Evolutionary conservation across 768 basidiomycete species (phyloP).

Genomic region (Royoungia palumana): DNA sequence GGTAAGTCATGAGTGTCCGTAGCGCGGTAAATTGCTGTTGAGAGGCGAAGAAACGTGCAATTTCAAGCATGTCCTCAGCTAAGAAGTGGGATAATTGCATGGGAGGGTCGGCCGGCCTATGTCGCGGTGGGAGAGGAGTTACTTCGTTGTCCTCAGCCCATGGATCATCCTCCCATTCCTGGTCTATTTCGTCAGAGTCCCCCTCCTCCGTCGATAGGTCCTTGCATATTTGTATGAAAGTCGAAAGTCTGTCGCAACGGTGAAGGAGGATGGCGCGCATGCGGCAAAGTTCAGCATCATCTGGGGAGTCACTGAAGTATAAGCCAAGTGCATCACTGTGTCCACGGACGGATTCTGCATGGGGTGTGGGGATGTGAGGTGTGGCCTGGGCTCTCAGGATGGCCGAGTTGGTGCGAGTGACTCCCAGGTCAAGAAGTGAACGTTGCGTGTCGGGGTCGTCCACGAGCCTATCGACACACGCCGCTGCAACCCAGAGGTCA

Average conservation of each 20-base stretch:
- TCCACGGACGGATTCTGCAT: constrained; percentile 15
- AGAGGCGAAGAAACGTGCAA: constrained; percentile 67
- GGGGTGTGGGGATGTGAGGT: constrained; percentile 24
- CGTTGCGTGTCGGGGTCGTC: constrained; percentile 54
- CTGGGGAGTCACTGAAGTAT: constrained; percentile 55
- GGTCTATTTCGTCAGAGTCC: constrained; percentile 34
- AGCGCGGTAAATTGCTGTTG: constrained; percentile 57
- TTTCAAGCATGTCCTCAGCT: constrained; percentile 48
- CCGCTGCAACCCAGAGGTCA: constrained; percentile 77
- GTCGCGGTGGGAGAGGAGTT: constrained; percentile 17
- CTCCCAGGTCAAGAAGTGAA: constrained; percentile 58
- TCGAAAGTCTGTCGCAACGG: constrained; percentile 66
- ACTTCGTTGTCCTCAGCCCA: constrained; percentile 56
- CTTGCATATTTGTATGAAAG: constrained; percentile 62
- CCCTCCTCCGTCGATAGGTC: constrained; percentile 31
- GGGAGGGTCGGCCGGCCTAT: constrained; percentile 33
- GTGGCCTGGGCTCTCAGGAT: constrained; percentile 45
- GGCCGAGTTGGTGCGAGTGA: constrained; percentile 54
- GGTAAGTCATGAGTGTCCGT: constrained; percentile 52
- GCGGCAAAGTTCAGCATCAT: constrained; percentile 61
- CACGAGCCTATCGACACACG: constrained; percentile 66
- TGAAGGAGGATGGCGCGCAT: constrained; percentile 68
- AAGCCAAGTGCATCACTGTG: constrained; percentile 34
- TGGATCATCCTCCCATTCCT: constrained; percentile 55
- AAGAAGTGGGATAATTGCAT: constrained; percentile 67